Conservation (phyloP, 352 stramenopile genomes). For the Phytopythium ostracodes region DNA sequence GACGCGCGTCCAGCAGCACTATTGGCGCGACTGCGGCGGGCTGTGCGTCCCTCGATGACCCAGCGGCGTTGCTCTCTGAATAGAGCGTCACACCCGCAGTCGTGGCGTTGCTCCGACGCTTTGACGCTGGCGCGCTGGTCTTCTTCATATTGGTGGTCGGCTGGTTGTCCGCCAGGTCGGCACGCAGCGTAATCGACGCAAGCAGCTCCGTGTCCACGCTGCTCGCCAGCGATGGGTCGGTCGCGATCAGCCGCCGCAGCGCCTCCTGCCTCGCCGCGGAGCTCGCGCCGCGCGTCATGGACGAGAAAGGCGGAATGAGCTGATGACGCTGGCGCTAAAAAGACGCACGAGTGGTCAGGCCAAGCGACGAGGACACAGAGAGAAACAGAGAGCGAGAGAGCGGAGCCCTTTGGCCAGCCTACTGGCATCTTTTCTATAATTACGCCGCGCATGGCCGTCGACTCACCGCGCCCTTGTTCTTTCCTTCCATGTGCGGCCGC, state of each 20-base stretch:
- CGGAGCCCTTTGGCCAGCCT: not conserved
- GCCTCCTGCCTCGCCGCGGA: conserved; percentile 40
- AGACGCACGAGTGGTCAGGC: too few species aligned
- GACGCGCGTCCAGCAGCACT: conserved; percentile 31
- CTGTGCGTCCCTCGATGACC: not conserved
- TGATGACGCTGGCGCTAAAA: not conserved
- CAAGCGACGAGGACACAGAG: not conserved
- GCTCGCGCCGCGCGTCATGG: conserved; percentile 25
- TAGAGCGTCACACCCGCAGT: conserved; percentile 1
- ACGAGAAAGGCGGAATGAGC: conserved; percentile 4
- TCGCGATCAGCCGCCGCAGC: conserved; percentile 41
- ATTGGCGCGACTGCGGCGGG: conserved; percentile 9
- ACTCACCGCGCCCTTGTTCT: not conserved
- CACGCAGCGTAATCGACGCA: conserved; percentile 28
- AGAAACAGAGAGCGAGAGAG: not conserved
- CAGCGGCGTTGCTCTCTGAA: not conserved
- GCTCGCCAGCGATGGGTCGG: conserved; percentile 34
- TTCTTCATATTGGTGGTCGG: not conserved
- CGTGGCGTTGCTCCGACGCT: not conserved
- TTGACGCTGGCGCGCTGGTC: not conserved
- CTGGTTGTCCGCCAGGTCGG: not conserved
- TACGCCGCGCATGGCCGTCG: not conserved
- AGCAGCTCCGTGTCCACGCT: conserved; percentile 35
- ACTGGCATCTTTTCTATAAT: not conserved
- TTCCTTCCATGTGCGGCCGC: not conserved